phyloP scores from a whole-genome alignment of 2,329 filamentous ascomycete genomes.

The Ceratocystis harringtonii region DNA sequence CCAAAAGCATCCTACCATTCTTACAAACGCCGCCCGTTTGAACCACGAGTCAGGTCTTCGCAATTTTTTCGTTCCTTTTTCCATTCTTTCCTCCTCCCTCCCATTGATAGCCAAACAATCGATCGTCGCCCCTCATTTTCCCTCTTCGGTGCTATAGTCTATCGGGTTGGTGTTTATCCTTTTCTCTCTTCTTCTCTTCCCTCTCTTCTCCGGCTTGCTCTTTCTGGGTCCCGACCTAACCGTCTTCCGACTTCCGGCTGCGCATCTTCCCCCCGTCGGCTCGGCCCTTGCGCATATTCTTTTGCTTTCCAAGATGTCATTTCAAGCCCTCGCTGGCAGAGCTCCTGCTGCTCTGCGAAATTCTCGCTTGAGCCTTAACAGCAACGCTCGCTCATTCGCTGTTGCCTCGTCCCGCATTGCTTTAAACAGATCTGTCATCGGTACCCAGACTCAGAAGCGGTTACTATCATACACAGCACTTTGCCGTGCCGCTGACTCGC shows the following conservation, averaged over 20 bases:
- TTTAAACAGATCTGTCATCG: slow-evolving; percentile 8
- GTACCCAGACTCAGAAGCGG: slow-evolving; percentile 28
- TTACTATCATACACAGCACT: slow-evolving; percentile 34
- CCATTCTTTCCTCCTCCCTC: slow-evolving; percentile 1
- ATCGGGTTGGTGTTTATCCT: neutral
- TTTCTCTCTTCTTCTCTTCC: neutral
- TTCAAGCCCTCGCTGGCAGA: slow-evolving; percentile 36
- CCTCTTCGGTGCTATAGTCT: neutral
- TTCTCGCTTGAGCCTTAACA: slow-evolving; percentile 25
- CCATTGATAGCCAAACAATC: neutral
- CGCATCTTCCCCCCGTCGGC: neutral
- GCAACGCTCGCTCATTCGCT: slow-evolving; percentile 10
- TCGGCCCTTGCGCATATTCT: neutral
- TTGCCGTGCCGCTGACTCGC: slow-evolving; percentile 31
- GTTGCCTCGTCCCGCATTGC: slow-evolving; percentile 12
- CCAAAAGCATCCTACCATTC: slow-evolving; percentile 7
- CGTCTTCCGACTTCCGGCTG: neutral
- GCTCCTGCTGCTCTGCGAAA: slow-evolving; percentile 43
- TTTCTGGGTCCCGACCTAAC: neutral
- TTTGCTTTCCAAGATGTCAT: slow-evolving; percentile 21
- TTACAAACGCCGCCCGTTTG: slow-evolving; percentile 9
- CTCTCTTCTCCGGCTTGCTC: neutral
- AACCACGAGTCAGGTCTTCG: neutral
- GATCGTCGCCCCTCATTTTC: neutral
- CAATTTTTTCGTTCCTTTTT: neutral